Percentiles rank a stretch among this genome's conserved stretches.
phyloP scores from a whole-genome alignment of 139 green algal species.

The Raphidocelis subcapitata region DNA sequence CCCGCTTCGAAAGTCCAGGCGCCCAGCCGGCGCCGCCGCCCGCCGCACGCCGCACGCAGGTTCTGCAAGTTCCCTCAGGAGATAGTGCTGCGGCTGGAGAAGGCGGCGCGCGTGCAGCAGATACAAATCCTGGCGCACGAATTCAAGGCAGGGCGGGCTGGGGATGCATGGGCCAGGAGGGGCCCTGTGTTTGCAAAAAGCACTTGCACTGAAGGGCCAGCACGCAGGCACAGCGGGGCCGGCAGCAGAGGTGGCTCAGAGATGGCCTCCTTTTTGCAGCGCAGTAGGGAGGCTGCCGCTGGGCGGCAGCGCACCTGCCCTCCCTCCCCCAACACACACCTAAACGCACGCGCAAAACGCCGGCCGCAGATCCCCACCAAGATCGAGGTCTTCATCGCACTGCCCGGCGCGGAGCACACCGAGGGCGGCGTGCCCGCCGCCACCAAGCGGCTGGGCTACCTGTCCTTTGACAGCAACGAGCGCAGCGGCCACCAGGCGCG shows the following conservation, averaged over 20 bases:
- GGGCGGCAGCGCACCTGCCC: too few relatives aligned
- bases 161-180: too few relatives aligned
- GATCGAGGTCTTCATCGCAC: conserved; percentile 80
- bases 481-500: conserved; percentile 77
- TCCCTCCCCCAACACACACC: too few relatives aligned
- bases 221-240: too few relatives aligned
- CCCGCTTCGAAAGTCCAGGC: background rate
- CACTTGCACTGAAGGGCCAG: too few relatives aligned
- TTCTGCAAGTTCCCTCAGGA: conserved; percentile 86
- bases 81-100: conserved; percentile 71
- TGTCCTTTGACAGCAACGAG: conserved; percentile 91
- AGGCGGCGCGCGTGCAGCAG: conserved; percentile 68
- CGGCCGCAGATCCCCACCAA: conserved; percentile 83
- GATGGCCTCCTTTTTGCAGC: too few relatives aligned
- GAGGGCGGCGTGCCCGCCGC: background rate
- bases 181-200: too few relatives aligned
- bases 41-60: conserved; percentile 38
- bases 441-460: conserved; percentile 74
- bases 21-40: too few relatives aligned
- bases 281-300: too few relatives aligned
- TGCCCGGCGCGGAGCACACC: conserved; percentile 3
- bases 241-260: background rate
- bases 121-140: conserved; percentile 94
- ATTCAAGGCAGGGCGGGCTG: conserved; percentile 79
- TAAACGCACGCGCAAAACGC: too few relatives aligned